Conservation (phyloP, 78 protist species). For the Fonticula alba region DNA sequence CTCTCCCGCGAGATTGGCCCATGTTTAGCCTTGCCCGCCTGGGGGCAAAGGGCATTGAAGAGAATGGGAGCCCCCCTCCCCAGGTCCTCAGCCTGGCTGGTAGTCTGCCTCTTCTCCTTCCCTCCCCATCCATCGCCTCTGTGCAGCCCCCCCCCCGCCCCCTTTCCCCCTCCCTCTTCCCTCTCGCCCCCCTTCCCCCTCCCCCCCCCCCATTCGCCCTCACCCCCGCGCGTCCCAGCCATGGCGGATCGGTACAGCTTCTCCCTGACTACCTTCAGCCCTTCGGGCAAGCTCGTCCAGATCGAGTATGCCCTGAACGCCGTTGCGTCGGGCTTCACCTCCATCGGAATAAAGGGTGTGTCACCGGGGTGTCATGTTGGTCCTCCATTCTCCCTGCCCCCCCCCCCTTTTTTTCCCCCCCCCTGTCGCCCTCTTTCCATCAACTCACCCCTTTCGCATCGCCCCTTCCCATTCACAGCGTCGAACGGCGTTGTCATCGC, state of each 20-base stretch:
- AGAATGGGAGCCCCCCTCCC: too few species aligned
- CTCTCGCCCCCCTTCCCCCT: too few species aligned
- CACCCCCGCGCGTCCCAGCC: too few species aligned
- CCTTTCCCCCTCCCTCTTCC: too few species aligned
- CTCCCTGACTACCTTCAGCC: constrained; percentile 95
- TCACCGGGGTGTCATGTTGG: neutral
- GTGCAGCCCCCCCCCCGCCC: too few species aligned
- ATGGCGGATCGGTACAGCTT: constrained; percentile 52
- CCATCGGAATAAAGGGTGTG: constrained; percentile 91
- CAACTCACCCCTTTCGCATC: neutral
- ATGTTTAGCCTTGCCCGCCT: too few species aligned
- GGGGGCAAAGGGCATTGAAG: too few species aligned
- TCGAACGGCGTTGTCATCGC: constrained; percentile 93
- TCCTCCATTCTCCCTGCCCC: constrained; percentile 5
- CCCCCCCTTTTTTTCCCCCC: neutral
- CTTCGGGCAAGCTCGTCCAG: constrained; percentile 96
- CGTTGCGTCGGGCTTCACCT: constrained; percentile 70
- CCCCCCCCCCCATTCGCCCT: too few species aligned
- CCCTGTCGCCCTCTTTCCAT: neutral
- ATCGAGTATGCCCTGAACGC: constrained; percentile 96
- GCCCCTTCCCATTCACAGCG: constrained; percentile 32
- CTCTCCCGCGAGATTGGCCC: too few species aligned
- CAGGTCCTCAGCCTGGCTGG: too few species aligned
- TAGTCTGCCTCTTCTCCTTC: too few species aligned
- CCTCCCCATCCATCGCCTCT: too few species aligned